Conservation (phyloP, 441 rosid genomes). For the Populus tomentosa region DNA sequence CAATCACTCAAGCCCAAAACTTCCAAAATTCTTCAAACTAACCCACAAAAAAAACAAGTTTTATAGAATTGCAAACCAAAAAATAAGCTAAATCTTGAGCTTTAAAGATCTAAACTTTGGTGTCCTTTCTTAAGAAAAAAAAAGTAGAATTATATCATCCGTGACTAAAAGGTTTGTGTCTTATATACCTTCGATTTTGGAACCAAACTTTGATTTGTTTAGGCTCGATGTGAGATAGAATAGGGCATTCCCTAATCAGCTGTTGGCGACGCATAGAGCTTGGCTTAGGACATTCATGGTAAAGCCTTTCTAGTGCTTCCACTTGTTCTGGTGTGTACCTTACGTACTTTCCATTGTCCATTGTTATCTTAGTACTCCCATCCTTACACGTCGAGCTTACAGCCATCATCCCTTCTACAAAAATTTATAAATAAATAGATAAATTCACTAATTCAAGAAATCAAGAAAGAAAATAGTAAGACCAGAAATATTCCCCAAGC, state of each 20-base stretch:
- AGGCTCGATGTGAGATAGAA: constrained; percentile 91
- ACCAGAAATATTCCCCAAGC: neutral
- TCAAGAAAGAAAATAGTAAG: neutral
- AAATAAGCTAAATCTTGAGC: neutral
- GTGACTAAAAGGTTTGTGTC: neutral
- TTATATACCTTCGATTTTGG: constrained; percentile 80
- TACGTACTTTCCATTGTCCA: constrained; percentile 95
- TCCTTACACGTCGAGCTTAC: constrained; percentile 50
- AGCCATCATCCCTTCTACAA: constrained; percentile 40
- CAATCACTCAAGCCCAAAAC: neutral
- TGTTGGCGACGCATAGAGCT: constrained; percentile 96
- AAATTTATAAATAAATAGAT: neutral
- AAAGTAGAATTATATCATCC: neutral
- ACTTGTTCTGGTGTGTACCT: constrained; percentile 98
- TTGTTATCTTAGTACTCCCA: constrained; percentile 33
- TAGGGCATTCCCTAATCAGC: constrained; percentile 92
- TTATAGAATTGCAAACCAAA: neutral
- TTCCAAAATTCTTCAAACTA: neutral
- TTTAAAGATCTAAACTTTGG: neutral
- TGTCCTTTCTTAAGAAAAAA: too few species aligned
- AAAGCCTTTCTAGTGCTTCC: constrained; percentile 96
- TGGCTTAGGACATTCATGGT: constrained; percentile 97
- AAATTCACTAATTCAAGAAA: neutral
- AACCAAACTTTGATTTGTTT: constrained; percentile 99
- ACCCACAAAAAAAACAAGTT: neutral